Evolutionary conservation across 2,329 filamentous ascomycete species (phyloP), one percentile per base, ranked within the genome.

Genomic region (Pseudogymnoascus sp.): DNA sequence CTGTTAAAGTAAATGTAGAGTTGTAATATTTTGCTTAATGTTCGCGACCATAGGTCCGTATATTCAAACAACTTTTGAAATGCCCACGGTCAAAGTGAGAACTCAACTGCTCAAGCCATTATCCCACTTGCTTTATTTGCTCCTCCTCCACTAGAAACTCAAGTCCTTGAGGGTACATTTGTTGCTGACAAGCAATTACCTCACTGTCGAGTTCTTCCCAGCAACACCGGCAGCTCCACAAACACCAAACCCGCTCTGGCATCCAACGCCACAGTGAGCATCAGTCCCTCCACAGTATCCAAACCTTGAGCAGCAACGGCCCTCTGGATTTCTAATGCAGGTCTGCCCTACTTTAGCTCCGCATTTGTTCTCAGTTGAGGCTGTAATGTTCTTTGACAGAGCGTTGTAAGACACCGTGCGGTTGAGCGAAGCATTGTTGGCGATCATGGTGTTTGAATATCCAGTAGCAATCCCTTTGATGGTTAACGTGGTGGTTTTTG

Each of bases 231-330:
- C n/a, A 56, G 16, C 29, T 14, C 50, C 50, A 68, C 76, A 78
- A 33, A 70, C 65, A 14, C 75, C 75, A 65, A 75, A 77, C n/a
- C 62, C 68, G 7, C 65, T 62, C 68, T 77, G 73, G 67, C 76
- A 78, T 13, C 73, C 74, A 40, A 71, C 72, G 10, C 70, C 71
- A 66, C 77, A 78, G 64, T 76, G 73, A 31, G 71, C 68, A 35
- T 68, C 70, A 65, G 72, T 73, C 44, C 68, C 70, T 5, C 76
- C 75, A 63, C 79, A 81, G 68, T 71, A 73, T 59, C 76, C 70
- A 65, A 71, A 70, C 63, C 68, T 70, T 14, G 76, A 79, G 71
- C 79, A 81, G 72, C 79, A 80, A 16, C 29, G n/a, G n/a, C 50
- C 29, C 8, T 14, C 16, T 31, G 10, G 2, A 56, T 56, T 13